Percentiles rank a stretch among this genome's conserved stretches.
Conservation (phyloP, 225 moss, liverwort and hornwort species). For the Bryoerythrophyllum caledonicum region DNA sequence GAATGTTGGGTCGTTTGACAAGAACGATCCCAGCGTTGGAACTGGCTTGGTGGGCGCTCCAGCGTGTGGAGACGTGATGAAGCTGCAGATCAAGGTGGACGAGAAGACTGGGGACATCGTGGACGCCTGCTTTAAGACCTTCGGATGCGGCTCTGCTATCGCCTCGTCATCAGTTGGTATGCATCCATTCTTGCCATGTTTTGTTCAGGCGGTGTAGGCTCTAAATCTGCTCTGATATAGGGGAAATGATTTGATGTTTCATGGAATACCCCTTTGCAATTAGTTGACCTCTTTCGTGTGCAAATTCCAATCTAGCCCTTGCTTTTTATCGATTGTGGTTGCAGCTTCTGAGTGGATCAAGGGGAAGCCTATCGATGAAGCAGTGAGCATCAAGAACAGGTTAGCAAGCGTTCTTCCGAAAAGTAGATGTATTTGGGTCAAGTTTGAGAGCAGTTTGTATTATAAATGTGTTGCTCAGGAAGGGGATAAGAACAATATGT, state of each 20-base stretch:
- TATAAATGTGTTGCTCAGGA: background rate
- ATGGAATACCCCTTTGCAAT: too few relatives aligned
- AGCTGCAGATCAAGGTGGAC: slow-evolving; percentile 96
- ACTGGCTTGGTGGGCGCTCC: slow-evolving; percentile 96
- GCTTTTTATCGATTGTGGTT: slow-evolving; percentile 14
- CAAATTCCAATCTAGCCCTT: background rate
- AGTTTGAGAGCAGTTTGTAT: background rate
- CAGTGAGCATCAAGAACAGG: slow-evolving; percentile 88
- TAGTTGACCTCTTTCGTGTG: background rate
- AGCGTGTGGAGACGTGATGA: slow-evolving; percentile 99
- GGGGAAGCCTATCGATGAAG: slow-evolving; percentile 87
- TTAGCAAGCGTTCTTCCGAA: slow-evolving; percentile 20
- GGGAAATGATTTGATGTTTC: background rate
- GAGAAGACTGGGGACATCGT: slow-evolving; percentile 81
- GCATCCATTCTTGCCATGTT: slow-evolving; percentile 9
- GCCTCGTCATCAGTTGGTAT: slow-evolving; percentile 96
- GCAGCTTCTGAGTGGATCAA: slow-evolving; percentile 99
- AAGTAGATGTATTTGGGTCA: background rate
- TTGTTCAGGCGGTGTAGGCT: background rate
- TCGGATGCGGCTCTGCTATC: slow-evolving; percentile 96
- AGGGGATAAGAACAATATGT: background rate
- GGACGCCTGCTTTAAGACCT: slow-evolving; percentile 97
- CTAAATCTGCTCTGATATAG: slow-evolving; percentile 5
- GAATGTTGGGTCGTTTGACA: slow-evolving; percentile 96
- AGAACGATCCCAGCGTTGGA: slow-evolving; percentile 87